phyloP scores from a whole-genome alignment of 352 stramenopile genomes.

The Globisporangium paddicum region DNA sequence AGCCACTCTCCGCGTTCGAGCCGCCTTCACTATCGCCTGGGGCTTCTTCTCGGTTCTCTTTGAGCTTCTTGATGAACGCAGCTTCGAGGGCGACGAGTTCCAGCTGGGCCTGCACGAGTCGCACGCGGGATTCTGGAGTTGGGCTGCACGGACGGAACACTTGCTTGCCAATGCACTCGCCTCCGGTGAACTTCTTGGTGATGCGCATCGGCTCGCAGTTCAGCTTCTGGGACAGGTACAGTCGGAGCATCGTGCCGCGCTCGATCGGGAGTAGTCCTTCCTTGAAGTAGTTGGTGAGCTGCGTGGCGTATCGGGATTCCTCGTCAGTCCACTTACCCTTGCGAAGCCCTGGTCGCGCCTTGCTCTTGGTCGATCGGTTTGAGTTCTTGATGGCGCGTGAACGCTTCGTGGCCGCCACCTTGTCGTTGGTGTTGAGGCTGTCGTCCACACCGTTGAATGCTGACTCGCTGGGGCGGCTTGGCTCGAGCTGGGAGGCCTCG shows the following conservation, averaged over 20 bases:
- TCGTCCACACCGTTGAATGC: conserved; percentile 8
- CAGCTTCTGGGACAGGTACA: conserved; percentile 90
- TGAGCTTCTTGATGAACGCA: conserved; percentile 72
- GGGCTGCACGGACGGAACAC: conserved; percentile 74
- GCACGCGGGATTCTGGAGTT: conserved; percentile 56
- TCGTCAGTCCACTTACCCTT: conserved; percentile 88
- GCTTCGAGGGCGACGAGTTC: conserved; percentile 70
- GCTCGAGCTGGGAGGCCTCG: background rate
- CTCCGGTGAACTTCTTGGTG: conserved; percentile 91
- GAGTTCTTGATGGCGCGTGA: conserved; percentile 49
- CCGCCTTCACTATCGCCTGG: conserved; percentile 44
- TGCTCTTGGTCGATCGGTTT: conserved; percentile 77
- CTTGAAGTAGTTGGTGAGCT: conserved; percentile 85
- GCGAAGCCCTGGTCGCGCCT: conserved; percentile 74
- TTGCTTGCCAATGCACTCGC: conserved; percentile 89
- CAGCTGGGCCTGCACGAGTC: conserved; percentile 68
- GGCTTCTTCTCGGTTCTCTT: conserved; percentile 74
- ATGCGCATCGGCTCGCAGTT: conserved; percentile 92
- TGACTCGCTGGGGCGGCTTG: background rate
- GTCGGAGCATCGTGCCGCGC: conserved; percentile 85
- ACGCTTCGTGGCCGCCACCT: conserved; percentile 51
- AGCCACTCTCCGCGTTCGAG: conserved; percentile 1
- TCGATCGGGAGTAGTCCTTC: conserved; percentile 75
- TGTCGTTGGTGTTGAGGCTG: conserved; percentile 19
- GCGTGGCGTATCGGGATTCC: conserved; percentile 66